phyloP scores from a whole-genome alignment of 805 yeast species.

The Ogataea henricii region DNA sequence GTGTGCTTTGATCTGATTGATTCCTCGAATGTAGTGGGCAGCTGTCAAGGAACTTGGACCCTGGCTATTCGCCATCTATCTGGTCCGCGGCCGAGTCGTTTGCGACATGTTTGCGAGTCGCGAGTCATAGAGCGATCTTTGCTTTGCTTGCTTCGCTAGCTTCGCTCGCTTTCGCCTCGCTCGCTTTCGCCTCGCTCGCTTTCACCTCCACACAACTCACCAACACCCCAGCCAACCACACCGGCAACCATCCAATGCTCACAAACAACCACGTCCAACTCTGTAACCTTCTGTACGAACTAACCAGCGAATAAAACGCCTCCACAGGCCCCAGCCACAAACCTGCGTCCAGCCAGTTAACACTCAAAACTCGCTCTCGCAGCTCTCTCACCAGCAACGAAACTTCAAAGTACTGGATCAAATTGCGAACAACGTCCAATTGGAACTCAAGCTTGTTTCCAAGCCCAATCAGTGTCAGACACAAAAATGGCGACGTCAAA shows the following conservation, averaged over 20 bases:
- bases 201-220: constrained; percentile 29
- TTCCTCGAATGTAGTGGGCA: too few relatives aligned
- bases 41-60: too few relatives aligned
- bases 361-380: constrained; percentile 18
- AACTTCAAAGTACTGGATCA: constrained; percentile 32
- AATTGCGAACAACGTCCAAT: constrained; percentile 32
- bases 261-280: constrained; percentile 87
- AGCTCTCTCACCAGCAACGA: constrained; percentile 22
- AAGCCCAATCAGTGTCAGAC: constrained; percentile 31
- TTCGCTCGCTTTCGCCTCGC: background rate
- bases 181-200: constrained; percentile 7
- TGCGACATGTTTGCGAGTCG: too few relatives aligned
- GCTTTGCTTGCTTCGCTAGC: too few relatives aligned
- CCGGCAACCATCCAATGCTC: constrained; percentile 77
- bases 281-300: constrained; percentile 67
- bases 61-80: too few relatives aligned
- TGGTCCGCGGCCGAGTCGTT: too few relatives aligned
- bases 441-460: constrained; percentile 26
- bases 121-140: too few relatives aligned
- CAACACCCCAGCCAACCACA: constrained; percentile 54
- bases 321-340: constrained; percentile 38
- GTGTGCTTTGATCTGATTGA: too few relatives aligned
- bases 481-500: constrained; percentile 35
- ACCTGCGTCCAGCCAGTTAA: constrained; percentile 14
- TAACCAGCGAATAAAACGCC: constrained; percentile 52